These are phyloP conservation scores for Ambrosia trifida DNA, from an alignment of 129 eudicot genomes.

Conservation along the genomic window DNA sequence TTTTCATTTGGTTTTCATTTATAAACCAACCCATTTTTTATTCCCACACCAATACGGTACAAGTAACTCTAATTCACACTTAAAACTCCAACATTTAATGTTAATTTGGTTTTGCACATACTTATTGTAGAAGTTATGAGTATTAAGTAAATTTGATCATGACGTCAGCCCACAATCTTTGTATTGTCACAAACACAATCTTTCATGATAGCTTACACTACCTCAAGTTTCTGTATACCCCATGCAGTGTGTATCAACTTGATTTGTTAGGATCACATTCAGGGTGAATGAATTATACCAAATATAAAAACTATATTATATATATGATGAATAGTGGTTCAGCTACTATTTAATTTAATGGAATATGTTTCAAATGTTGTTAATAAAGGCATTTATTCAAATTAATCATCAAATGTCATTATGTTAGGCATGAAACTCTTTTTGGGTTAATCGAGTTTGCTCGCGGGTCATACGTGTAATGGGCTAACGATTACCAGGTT, in stretches of 20 bases:
- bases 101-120: not conserved
- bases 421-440: not conserved
- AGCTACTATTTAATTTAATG: not conserved
- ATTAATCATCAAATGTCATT: not conserved
- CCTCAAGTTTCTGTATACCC: not conserved
- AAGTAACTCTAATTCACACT: too few species aligned
- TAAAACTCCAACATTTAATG: not conserved
- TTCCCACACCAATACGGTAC: too few species aligned
- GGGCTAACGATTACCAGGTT: too few species aligned
- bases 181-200: not conserved
- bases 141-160: not conserved
- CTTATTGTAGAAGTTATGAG: not conserved
- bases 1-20: too few species aligned
- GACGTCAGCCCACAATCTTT: not conserved
- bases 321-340: not conserved
- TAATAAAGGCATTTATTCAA: not conserved
- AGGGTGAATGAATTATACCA: not conserved
- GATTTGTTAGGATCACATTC: not conserved
- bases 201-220: not conserved
- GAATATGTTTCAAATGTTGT: not conserved
- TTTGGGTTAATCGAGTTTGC: not conserved
- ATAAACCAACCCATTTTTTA: too few species aligned
- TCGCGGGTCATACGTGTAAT: too few species aligned
- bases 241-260: not conserved
- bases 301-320: too few species aligned